These are phyloP conservation scores for Discostella pseudostelligera DNA, from an alignment of 108 stramenopile species.

Conservation along the genomic window DNA sequence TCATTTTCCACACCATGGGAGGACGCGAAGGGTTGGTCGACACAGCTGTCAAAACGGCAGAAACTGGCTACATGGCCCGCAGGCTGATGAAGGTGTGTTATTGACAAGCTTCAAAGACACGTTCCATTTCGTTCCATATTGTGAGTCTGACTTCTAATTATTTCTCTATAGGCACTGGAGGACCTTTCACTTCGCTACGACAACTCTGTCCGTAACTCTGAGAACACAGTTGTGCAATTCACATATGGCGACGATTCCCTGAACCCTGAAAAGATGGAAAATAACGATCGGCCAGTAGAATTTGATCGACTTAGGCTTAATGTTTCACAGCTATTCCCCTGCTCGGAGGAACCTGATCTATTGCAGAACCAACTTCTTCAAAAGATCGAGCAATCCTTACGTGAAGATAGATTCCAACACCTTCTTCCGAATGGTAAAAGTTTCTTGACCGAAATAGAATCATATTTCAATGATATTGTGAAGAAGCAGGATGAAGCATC, in stretches of 20 bases:
- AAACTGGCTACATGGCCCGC: conserved; percentile 99
- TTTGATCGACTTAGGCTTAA: conserved; percentile 71
- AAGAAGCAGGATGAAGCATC: conserved; percentile 53
- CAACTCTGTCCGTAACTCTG: conserved; percentile 93
- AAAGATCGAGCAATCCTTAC: conserved; percentile 49
- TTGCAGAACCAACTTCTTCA: conserved; percentile 48
- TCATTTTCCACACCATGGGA: conserved; percentile 99
- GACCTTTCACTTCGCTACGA: conserved; percentile 96
- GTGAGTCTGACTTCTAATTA: too few relatives aligned
- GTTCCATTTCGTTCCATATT: too few relatives aligned
- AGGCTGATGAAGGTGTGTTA: conserved; percentile 99
- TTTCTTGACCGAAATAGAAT: conserved; percentile 68
- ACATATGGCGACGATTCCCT: conserved; percentile 97
- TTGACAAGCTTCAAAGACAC: too few relatives aligned
- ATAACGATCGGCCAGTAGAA: conserved; percentile 85
- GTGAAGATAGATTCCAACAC: conserved; percentile 57
- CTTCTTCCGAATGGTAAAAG: conserved; percentile 69
- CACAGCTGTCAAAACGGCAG: conserved; percentile 99
- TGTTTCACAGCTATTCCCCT: conserved; percentile 61
- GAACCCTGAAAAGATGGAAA: conserved; percentile 95
- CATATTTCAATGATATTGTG: conserved; percentile 61
- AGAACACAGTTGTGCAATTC: conserved; percentile 96
- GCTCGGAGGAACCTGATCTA: conserved; percentile 54
- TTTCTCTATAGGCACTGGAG: too few relatives aligned
- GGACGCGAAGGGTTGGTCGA: conserved; percentile 98